phyloP scores from a whole-genome alignment of 371 early-diverging fungal genomes.

The Mortierella sp. region DNA sequence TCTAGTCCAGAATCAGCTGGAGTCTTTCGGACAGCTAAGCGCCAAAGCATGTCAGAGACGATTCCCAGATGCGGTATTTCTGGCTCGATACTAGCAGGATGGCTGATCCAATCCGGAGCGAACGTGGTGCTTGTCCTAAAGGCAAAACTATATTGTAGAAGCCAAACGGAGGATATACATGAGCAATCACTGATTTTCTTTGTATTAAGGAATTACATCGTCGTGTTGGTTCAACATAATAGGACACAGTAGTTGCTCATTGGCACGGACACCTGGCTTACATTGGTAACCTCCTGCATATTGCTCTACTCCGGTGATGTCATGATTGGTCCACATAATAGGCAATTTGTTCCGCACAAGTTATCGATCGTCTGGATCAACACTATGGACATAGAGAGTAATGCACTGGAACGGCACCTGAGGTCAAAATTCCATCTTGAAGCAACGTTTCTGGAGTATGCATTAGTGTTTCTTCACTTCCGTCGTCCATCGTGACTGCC shows the following conservation, averaged over 20 bases:
- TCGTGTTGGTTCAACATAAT: constrained; percentile 12
- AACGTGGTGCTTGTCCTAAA: constrained; percentile 15
- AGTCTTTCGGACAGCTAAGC: constrained; percentile 8
- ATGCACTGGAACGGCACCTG: not conserved
- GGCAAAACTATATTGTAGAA: constrained; percentile 16
- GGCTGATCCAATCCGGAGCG: constrained; percentile 15
- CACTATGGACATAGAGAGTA: not conserved
- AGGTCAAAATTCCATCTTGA: constrained; percentile 22
- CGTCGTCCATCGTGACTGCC: constrained; percentile 23
- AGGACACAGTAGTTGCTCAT: constrained; percentile 16
- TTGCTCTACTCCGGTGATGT: constrained; percentile 19
- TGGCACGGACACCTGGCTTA: constrained; percentile 13
- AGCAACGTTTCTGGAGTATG: constrained; percentile 2
- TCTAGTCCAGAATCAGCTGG: constrained; percentile 3
- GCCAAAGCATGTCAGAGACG: constrained; percentile 9
- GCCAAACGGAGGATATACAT: constrained; percentile 15
- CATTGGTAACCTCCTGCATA: constrained; percentile 20
- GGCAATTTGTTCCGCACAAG: constrained; percentile 11
- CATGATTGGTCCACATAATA: constrained; percentile 20
- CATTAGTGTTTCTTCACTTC: constrained; percentile 21
- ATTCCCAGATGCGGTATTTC: constrained; percentile 13
- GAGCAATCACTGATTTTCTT: constrained; percentile 19
- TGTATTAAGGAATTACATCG: constrained; percentile 5
- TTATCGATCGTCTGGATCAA: constrained; percentile 14
- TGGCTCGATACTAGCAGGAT: constrained; percentile 19